Evolutionary conservation across 2,329 filamentous ascomycete species (phyloP), one percentile per base, ranked within the genome.

Genomic region (Teratosphaeria viscida): DNA sequence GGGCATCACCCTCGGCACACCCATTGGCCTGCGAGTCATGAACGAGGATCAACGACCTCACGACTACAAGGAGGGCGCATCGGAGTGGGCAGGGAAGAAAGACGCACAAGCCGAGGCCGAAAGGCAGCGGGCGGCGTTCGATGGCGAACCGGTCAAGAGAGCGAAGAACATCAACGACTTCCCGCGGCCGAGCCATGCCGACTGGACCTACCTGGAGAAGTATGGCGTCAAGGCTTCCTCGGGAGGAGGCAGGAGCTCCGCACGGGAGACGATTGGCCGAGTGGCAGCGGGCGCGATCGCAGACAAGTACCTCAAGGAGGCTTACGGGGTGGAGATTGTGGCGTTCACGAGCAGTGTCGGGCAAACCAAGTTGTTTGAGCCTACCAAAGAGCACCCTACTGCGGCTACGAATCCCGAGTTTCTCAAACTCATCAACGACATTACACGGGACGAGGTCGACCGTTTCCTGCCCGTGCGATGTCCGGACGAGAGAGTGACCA

Each of bases 171-270:
- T 96, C 84, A 90, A 97, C 75, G 78, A 85, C 63, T 97, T 88
- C 81, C 94, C 94, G 4, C 84, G 94, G 57, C 94, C 92, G 39
- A 90, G 86, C 72, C 94, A 97, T 76, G 92, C 94, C 61, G 92
- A 97, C 77, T 96, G 88, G 84, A 97, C 94, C 62, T 97, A 97
- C 77, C 81, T 96, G 62, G 89, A 96, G 75, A 97, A 97, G 78
- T 99, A 99, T 74, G 92, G 92, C 60, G 86, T 95, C 67, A 95
- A 95, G 79, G 91, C 94, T 43, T 89, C 85, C 73, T 91, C 86
- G 62, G 92, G 94, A 60, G 92, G 94, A 67, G 92, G 94, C 58
- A 83, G 94, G 63, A 92, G 88, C 73, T 92, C 87, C 73, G 94
- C 94, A n/a, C 82, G 92, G 65, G 92, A 97, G 81, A 97, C 92